Percentiles rank a stretch among this genome's conserved stretches.
Conservation (phyloP, 164 flowering plant species). For the Chimonanthus salicifolius region DNA sequence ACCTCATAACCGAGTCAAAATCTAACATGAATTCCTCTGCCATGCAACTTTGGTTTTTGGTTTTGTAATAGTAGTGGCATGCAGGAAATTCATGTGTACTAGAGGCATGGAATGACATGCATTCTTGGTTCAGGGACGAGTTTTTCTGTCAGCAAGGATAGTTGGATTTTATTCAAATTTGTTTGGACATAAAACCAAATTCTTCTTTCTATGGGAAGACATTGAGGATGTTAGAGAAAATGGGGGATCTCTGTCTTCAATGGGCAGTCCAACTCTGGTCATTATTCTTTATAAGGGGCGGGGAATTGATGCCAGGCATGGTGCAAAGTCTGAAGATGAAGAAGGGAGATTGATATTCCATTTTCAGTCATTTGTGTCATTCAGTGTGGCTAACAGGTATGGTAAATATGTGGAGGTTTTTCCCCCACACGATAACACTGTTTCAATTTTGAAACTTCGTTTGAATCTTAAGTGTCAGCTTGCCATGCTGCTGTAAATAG, state of each 20-base stretch:
- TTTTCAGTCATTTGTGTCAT: conserved; percentile 95
- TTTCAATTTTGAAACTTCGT: no score
- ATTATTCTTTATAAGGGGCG: conserved; percentile 70
- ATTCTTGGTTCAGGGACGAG: conserved; percentile 61
- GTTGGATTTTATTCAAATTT: conserved; percentile 85
- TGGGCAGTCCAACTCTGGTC: conserved; percentile 85
- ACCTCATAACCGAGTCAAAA: background rate
- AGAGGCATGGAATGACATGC: no score
- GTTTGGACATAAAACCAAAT: conserved; percentile 86
- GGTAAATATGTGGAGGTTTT: no score
- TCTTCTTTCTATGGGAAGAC: conserved; percentile 96
- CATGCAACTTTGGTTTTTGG: no score
- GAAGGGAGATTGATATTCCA: conserved; percentile 91
- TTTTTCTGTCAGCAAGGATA: conserved; percentile 84
- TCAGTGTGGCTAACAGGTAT: conserved; percentile 75
- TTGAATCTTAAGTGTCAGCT: no score
- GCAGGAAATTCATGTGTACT: no score
- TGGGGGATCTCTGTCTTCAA: conserved; percentile 71
- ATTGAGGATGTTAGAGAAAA: conserved; percentile 78
- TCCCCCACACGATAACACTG: no score
- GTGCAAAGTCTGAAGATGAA: conserved; percentile 77
- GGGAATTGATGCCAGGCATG: conserved; percentile 88
- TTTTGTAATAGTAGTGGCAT: no score
- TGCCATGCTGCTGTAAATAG: conserved; percentile 24
- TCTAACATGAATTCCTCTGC: no score